Evolutionary conservation across 306 rosid genomes (phyloP).

Genomic region (Begonia fuchsioides): DNA sequence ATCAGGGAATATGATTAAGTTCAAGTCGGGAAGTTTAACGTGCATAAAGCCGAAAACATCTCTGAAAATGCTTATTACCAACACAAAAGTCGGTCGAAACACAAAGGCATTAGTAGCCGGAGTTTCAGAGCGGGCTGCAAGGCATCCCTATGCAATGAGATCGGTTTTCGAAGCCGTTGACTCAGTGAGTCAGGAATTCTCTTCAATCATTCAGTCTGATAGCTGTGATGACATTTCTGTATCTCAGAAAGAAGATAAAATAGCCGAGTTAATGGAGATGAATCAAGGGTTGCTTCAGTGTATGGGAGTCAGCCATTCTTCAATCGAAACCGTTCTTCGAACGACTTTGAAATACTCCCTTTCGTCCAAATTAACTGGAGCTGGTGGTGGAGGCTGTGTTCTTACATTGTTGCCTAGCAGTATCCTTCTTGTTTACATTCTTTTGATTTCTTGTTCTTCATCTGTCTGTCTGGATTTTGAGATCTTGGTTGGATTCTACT

Average conservation of each 20-base stretch:
- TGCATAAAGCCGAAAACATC: conserved; percentile 40
- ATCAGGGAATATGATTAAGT: conserved; percentile 89
- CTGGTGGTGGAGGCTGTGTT: conserved; percentile 99
- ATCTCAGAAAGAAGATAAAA: conserved; percentile 64
- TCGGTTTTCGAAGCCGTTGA: conserved; percentile 77
- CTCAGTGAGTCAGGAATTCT: conserved; percentile 67
- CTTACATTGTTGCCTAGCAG: conserved; percentile 79
- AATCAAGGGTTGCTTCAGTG: conserved; percentile 90
- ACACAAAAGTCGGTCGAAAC: conserved; percentile 89
- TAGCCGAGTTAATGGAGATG: conserved; percentile 87
- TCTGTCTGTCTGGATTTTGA: too few species aligned
- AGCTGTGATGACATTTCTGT: conserved; percentile 36
- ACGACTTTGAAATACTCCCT: conserved; percentile 76
- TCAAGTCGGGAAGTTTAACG: conserved; percentile 55
- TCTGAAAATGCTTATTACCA: conserved; percentile 90
- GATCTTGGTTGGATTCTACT: too few species aligned
- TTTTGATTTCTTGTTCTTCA: too few species aligned
- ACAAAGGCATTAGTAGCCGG: conserved; percentile 94
- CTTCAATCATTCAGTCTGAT: conserved; percentile 51
- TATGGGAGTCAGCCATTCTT: conserved; percentile 88
- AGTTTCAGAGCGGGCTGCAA: conserved; percentile 67
- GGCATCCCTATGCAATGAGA: conserved; percentile 72
- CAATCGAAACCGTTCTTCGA: conserved; percentile 74
- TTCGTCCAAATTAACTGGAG: conserved; percentile 90
- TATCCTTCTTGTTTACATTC: conserved; percentile 35